These are phyloP conservation scores for Crucibulum laeve DNA, from an alignment of 768 basidiomycete species.

Conservation along the genomic window DNA sequence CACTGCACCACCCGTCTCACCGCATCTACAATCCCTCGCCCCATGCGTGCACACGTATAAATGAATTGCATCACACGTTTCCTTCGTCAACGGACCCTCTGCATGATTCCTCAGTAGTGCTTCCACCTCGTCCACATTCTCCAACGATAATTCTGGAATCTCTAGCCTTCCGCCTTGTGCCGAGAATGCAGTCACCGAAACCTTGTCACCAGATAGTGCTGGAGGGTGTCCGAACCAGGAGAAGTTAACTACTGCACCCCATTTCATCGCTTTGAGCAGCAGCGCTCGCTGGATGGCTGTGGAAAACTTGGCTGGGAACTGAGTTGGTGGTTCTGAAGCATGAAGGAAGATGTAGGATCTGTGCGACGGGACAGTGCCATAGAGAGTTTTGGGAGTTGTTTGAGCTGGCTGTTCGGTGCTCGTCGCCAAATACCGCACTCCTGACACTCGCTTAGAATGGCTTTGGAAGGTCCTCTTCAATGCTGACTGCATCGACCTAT, in stretches of 20 bases:
- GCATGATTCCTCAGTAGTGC: conserved; percentile 27
- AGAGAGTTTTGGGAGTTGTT: conserved; percentile 28
- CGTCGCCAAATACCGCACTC: no score
- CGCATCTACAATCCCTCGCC: conserved; percentile 76
- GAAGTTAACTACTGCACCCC: conserved; percentile 60
- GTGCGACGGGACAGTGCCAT: conserved; percentile 52
- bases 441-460: no score
- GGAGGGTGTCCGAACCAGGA: conserved; percentile 36
- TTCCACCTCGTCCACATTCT: conserved; percentile 47
- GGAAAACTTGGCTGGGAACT: conserved; percentile 41
- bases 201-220: neutral
- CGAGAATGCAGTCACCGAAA: conserved; percentile 50
- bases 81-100: conserved; percentile 6
- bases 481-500: no score
- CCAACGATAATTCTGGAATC: conserved; percentile 41
- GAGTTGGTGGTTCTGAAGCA: conserved; percentile 39
- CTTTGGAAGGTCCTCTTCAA: no score
- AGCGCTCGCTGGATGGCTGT: conserved; percentile 50
- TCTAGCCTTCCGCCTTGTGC: conserved; percentile 39
- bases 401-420: no score
- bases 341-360: conserved; percentile 54
- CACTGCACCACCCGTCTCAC: conserved; percentile 57
- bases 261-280: conserved; percentile 35
- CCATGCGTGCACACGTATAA: conserved; percentile 80
- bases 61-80: conserved; percentile 23